phyloP scores from a whole-genome alignment of 257 asterid genomes.

The Penstemon davidsonii region DNA sequence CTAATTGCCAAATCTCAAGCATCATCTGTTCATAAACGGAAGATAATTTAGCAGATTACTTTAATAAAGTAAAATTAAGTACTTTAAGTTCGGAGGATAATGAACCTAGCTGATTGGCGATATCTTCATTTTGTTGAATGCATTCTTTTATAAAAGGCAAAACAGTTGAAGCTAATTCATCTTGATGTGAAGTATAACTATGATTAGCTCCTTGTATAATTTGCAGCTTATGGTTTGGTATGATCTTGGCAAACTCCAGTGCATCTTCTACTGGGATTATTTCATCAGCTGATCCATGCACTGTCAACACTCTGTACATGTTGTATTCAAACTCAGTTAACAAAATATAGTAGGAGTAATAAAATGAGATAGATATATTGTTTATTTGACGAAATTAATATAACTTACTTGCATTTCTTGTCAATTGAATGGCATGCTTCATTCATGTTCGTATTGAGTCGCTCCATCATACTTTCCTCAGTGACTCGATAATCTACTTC shows the following conservation, averaged over 20 bases:
- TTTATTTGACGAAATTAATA: too few species aligned
- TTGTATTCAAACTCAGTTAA: too few species aligned
- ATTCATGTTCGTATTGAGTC: constrained; percentile 72
- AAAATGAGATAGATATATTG: too few species aligned
- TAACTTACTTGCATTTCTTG: too few species aligned
- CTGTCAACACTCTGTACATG: constrained; percentile 32
- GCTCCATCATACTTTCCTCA: constrained; percentile 67
- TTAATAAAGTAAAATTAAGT: too few species aligned
- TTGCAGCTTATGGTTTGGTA: constrained; percentile 59
- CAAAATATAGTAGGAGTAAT: too few species aligned
- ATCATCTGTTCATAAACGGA: background rate
- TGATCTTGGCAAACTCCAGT: constrained; percentile 21
- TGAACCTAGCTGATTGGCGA: constrained; percentile 22
- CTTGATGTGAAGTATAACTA: constrained; percentile 54
- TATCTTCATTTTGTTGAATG: constrained; percentile 31
- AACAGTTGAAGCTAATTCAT: constrained; percentile 41
- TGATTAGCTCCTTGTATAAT: constrained; percentile 72
- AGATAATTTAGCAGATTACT: background rate
- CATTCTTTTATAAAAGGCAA: constrained; percentile 35
- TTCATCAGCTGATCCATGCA: too few species aligned
- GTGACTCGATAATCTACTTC: constrained; percentile 65
- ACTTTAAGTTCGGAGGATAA: background rate
- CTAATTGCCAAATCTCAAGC: background rate
- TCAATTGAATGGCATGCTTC: constrained; percentile 69
- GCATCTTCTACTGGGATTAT: too few species aligned